Base-by-base conservation (phyloP, 306 rosid genomes). In the Medicago truncatula region DNA sequence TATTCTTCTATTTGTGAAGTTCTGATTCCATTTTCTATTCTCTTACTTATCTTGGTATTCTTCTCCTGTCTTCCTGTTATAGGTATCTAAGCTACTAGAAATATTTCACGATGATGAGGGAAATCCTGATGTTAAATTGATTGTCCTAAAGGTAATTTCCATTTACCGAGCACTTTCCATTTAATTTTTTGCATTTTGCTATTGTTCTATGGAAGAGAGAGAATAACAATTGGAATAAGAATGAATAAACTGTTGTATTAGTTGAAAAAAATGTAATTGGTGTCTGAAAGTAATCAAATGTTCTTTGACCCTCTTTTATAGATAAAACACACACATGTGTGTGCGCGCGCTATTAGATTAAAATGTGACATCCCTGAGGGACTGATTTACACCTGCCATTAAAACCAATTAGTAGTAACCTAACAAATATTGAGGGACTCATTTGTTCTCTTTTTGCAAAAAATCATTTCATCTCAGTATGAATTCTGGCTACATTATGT, bases 81-180 rank as follows among this genome's bases (percentile, higher is more conserved):
- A 94, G 97, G 78, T 87, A 53, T 86, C 92, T 74, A 87, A 69
- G 38, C 87, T 94, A 36, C 78, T 90, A 81, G 92, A 90, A 62
- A 79, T 85, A 71, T 87, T 92, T 62, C 38, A 71, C 14, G 73
- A 88, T 3, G 89, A 78, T 15, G 98, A 92, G 67, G 73, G 71
- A 52, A 87, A 92, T 78, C 58, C 91, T 73, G 85, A 80, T 80
- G 83, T 92, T 71, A 92, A 92, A 76, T 79, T 92, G 86, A 73
- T 89, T 78, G 21, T 94, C 47, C 25, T 92, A 76, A 92, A 94
- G 98, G 98, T 90, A 84, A 52, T 69, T 47, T 52, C 15, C 52
- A 67, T 76, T 59, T 61, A 41, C 8, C 8, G 34, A 28, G 46
- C 52, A 74, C 28, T 43, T 73, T 67, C 21, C n/a, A 12, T 71